phyloP scores from a whole-genome alignment of 257 asterid species.

The Solanum microdontum region DNA sequence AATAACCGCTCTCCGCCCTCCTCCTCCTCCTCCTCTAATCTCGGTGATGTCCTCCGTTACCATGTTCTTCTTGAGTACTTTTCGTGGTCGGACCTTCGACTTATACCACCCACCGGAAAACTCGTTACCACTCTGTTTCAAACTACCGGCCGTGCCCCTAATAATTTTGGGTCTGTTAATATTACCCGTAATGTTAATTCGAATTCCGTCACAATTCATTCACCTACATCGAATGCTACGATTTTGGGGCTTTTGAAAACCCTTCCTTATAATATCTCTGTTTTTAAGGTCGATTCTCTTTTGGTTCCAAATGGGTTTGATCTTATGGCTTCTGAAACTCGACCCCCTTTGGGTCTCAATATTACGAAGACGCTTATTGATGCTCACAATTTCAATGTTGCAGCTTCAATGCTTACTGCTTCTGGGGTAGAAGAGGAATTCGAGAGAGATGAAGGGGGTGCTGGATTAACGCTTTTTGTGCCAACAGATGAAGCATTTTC shows the following conservation, averaged over 20 bases:
- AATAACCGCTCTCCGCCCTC: constrained; percentile 2
- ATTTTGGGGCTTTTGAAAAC: constrained; percentile 32
- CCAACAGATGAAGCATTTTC: constrained; percentile 80
- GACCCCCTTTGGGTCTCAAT: constrained; percentile 71
- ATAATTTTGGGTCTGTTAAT: constrained; percentile 51
- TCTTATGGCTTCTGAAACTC: constrained; percentile 74
- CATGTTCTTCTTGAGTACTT: constrained; percentile 70
- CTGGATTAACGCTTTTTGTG: constrained; percentile 73
- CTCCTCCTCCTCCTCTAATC: constrained; percentile 28
- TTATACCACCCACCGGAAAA: constrained; percentile 40
- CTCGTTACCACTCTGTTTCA: constrained; percentile 65
- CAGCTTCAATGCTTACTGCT: constrained; percentile 73
- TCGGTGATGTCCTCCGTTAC: constrained; percentile 71
- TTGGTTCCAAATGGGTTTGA: constrained; percentile 46
- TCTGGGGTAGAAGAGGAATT: constrained; percentile 79
- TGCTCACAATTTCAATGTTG: constrained; percentile 78
- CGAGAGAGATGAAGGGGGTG: constrained; percentile 68
- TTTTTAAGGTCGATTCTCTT: constrained; percentile 40
- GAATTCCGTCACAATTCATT: constrained; percentile 29
- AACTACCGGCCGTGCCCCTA: constrained; percentile 61
- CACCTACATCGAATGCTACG: constrained; percentile 65
- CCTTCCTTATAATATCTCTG: constrained; percentile 49
- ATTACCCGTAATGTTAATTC: constrained; percentile 39
- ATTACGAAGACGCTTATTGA: constrained; percentile 64
- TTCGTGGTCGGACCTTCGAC: constrained; percentile 50